Base-by-base conservation (phyloP, 108 stramenopile genomes). In the Nitzschia inconspicua region DNA sequence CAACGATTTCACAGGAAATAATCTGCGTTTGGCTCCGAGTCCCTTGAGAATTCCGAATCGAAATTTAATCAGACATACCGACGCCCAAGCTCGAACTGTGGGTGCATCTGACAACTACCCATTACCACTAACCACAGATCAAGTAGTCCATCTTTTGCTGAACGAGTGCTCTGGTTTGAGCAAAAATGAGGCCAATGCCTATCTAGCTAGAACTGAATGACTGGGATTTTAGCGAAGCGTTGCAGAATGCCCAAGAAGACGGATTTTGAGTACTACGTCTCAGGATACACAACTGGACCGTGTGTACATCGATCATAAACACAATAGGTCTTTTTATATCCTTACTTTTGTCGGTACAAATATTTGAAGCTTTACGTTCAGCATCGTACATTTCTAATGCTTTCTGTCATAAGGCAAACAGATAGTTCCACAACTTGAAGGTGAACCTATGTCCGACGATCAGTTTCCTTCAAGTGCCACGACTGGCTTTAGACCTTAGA, bases 171-270 rank as follows among this genome's bases (percentile, higher is more conserved):
- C 10, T 4, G 54, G 19, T 7, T 31, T 76, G 20, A 13, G 54
- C 27, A 20, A 19, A 3, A 52, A 37, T 14, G 83, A 84, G 41
- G 83, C 83, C 11, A 59, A 63, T 34, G 68, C 68, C 9, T 85
- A 81, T 60, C 40, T 85, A 22, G 80, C 79, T n/a, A n/a, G 80
- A 81, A 50, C 54, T 85, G 52, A 68, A 68, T 42, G 80, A 80
- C 58, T 81, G 84, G 80, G 59, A 79, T 64, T n/a, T 81, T 31
- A 53, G 41, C 0, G 42, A 48, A 28, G 77, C 84, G 0, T 25
- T 81, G 14, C 60, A 73, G 37, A 73, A 76, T 51, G 84, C 75
- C 2, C 24, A 31, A 44, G 69, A 70, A 37, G 69, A 70, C 40
- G 67, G 67, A 43, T 68, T 68, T 60, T 47, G 50, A n/a, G n/a